Percentiles rank a stretch among this genome's conserved stretches.
phyloP scores from a whole-genome alignment of 371 early-diverging fungal species.

The Zychaea mexicana region DNA sequence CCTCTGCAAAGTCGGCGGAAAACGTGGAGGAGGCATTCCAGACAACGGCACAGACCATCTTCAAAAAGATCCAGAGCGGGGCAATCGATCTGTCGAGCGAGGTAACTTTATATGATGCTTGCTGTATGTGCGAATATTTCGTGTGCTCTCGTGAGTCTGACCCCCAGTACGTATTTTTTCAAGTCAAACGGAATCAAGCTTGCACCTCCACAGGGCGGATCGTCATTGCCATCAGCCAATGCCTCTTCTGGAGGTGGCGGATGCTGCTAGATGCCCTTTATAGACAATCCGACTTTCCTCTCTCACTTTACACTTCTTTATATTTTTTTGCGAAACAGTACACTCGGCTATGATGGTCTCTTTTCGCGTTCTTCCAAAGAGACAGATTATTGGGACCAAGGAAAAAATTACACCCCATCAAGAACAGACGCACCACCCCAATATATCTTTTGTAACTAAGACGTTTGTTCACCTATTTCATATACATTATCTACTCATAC shows the following conservation, averaged over 20 bases:
- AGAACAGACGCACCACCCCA: too few species aligned
- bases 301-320: too few species aligned
- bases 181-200: conserved; percentile 54
- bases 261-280: conserved; percentile 37
- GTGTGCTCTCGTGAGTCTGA: too few species aligned
- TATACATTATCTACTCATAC: neutral
- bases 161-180: too few species aligned
- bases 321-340: too few species aligned
- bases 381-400: too few species aligned
- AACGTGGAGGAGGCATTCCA: conserved; percentile 82
- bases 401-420: too few species aligned
- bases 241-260: conserved; percentile 41
- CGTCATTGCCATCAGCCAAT: conserved; percentile 49
- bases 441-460: neutral
- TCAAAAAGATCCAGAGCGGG: conserved; percentile 46
- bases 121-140: neutral
- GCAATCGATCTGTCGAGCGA: conserved; percentile 47
- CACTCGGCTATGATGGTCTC: too few species aligned
- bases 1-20: conserved; percentile 92
- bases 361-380: too few species aligned
- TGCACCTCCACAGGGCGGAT: conserved; percentile 45
- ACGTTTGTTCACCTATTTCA: neutral
- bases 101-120: conserved; percentile 19
- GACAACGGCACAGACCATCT: conserved; percentile 45
- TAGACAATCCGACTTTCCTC: too few species aligned